These are phyloP conservation scores for Viola pubescens DNA, from an alignment of 441 rosid species.

Conservation along the genomic window DNA sequence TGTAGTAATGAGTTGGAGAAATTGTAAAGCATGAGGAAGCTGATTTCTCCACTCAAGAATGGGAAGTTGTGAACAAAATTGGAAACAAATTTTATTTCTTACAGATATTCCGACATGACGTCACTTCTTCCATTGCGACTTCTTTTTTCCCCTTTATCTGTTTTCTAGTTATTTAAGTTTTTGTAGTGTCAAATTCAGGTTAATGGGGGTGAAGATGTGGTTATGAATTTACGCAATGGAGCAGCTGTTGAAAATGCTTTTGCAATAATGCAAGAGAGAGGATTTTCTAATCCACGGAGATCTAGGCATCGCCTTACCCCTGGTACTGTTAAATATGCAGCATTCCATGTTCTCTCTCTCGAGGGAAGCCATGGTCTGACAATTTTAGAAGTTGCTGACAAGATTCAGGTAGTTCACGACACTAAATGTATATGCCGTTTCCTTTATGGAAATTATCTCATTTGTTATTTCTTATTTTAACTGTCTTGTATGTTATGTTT, in stretches of 20 bases:
- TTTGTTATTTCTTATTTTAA: background rate
- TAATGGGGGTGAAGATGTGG: conserved; percentile 54
- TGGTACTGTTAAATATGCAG: conserved; percentile 91
- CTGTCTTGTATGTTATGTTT: background rate
- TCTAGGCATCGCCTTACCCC: conserved; percentile 90
- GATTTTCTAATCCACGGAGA: conserved; percentile 57
- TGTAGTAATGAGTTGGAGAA: background rate
- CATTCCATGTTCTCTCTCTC: conserved; percentile 72
- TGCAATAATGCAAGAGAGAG: conserved; percentile 80
- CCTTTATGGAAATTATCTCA: background rate
- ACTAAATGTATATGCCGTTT: background rate
- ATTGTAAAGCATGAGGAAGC: background rate
- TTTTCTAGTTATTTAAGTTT: conserved; percentile 1
- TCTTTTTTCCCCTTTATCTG: background rate
- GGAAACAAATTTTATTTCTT: too few species aligned
- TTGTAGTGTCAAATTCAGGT: conserved; percentile 30
- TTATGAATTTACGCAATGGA: conserved; percentile 64
- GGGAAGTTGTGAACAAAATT: background rate
- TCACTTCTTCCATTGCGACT: background rate
- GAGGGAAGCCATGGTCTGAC: conserved; percentile 70
- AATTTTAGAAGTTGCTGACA: conserved; percentile 76
- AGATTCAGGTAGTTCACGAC: conserved; percentile 55
- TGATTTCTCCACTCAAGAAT: background rate
- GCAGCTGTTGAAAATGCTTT: conserved; percentile 81
- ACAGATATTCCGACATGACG: background rate